Base-by-base conservation (phyloP, 768 basidiomycete species). In the Pleurotus sapidus region DNA sequence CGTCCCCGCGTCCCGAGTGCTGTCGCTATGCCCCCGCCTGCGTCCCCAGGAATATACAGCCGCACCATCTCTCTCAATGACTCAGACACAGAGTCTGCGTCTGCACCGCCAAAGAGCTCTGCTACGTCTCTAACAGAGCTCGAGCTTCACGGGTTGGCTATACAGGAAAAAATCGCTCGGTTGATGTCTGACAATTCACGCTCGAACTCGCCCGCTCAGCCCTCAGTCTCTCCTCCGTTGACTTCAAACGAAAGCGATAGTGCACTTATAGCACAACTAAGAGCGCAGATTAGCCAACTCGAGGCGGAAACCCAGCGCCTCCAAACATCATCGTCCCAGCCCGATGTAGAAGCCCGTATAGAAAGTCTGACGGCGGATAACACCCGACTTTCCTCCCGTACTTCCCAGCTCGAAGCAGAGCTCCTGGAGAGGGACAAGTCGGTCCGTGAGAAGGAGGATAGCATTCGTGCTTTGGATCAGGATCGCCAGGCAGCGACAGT, bases 11-110 rank as follows among this genome's bases (percentile, higher is more conserved):
- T 90, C 59, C 87, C 89, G 27, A 89, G 88, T 63, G 76, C 80
- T n/a, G 69, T 89, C 24, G 84, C 88, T 5, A 91, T 93, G 91
- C 91, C 89, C 2, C 91, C 90, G 2, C 90, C 90, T 15, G 74
- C 86, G 0, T 89, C 88, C 11, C 89, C 89, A 5, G 69, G 67
- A 1, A 65, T 76, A 46, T 66, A 70, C 15, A 67, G 74, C 15
- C 72, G 74, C 27, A 72, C 76, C 2, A 68, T 72, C 20, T 78
- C 76, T 17, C 61, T 75, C 40, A 73, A 71, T 50, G 76, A 77
- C 38, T 43, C 27, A 11, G 46, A 43, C 46, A 39, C 42, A 25
- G 58, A 57, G 30, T 49, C 49, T 5, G 34, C 46, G 6, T 18
- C 30, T 39, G 30, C 30, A 34, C 30, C 30, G 9, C 38, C 51